phyloP scores from a whole-genome alignment of 495 filamentous ascomycete species.

The Tuber microsphaerosporum region DNA sequence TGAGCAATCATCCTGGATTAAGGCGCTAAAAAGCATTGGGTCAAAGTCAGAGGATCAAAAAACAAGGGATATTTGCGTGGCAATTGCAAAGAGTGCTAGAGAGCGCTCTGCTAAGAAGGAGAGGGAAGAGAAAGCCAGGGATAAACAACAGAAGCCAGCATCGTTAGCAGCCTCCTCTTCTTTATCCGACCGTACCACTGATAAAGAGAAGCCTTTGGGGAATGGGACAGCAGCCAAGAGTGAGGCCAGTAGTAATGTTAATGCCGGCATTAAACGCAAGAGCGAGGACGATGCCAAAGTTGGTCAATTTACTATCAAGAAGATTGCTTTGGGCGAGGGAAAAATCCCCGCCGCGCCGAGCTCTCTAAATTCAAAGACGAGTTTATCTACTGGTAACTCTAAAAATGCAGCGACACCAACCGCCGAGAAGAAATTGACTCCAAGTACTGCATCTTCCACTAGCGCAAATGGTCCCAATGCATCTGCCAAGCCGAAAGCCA shows the following conservation, averaged over 20 bases:
- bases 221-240: constrained; percentile 32
- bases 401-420: constrained; percentile 35
- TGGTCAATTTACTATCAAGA: constrained; percentile 34
- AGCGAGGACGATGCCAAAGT: constrained; percentile 39
- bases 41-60: constrained; percentile 39
- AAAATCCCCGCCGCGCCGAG: constrained; percentile 31
- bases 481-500: constrained; percentile 38
- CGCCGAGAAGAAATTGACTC: constrained; percentile 40
- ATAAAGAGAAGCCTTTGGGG: constrained; percentile 34
- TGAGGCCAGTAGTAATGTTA: constrained; percentile 37
- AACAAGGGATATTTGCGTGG: constrained; percentile 35
- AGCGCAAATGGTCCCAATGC: constrained; percentile 13
- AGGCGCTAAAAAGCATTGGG: constrained; percentile 33
- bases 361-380: constrained; percentile 39
- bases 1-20: constrained; percentile 39
- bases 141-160: constrained; percentile 34
- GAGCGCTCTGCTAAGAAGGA: constrained; percentile 29
- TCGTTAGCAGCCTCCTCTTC: constrained; percentile 20
- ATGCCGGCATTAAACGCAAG: constrained; percentile 37
- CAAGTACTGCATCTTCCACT: constrained; percentile 38
- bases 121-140: constrained; percentile 29
- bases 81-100: constrained; percentile 32
- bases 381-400: constrained; percentile 26
- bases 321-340: constrained; percentile 37
- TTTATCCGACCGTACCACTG: constrained; percentile 26